These are phyloP conservation scores for Tricholomella constricta DNA, from an alignment of 768 basidiomycete genomes.

Conservation along the genomic window DNA sequence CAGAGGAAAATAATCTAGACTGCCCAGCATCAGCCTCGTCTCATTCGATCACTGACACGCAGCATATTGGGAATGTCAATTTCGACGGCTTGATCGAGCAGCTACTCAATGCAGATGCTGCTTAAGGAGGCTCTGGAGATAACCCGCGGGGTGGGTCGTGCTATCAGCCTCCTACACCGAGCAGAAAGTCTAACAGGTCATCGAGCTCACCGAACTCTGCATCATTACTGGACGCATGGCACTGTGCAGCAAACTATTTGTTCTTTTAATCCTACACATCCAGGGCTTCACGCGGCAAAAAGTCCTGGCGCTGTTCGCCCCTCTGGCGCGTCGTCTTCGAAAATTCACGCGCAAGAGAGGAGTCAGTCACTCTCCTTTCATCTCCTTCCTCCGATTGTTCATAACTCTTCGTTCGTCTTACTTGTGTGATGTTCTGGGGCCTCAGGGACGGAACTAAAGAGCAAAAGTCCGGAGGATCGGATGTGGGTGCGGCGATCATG, in stretches of 20 bases:
- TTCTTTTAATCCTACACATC: slow-evolving; percentile 21
- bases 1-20: background rate
- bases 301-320: slow-evolving; percentile 26
- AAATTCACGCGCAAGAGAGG: slow-evolving; percentile 15
- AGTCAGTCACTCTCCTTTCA: slow-evolving; percentile 16
- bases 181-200: slow-evolving; percentile 22
- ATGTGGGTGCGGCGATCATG: slow-evolving; percentile 35
- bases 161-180: slow-evolving; percentile 1
- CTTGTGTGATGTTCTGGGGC: slow-evolving; percentile 29
- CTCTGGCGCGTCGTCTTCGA: slow-evolving; percentile 26
- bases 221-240: slow-evolving; percentile 18
- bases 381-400: slow-evolving; percentile 31
- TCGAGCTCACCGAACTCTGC: slow-evolving; percentile 26
- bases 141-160: too few relatives aligned
- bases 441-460: slow-evolving; percentile 15
- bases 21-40: too few relatives aligned
- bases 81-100: background rate
- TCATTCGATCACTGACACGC: too few relatives aligned
- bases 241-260: slow-evolving; percentile 22
- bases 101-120: background rate
- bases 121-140: slow-evolving; percentile 7
- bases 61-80: too few relatives aligned
- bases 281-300: slow-evolving; percentile 12
- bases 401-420: slow-evolving; percentile 29
- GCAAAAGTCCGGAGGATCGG: slow-evolving; percentile 30